A percentile compares a stretch with the other conserved stretches of the same genome.
Evolutionary conservation across 306 rosid species (phyloP).

Genomic region (Gillenia trifoliata): DNA sequence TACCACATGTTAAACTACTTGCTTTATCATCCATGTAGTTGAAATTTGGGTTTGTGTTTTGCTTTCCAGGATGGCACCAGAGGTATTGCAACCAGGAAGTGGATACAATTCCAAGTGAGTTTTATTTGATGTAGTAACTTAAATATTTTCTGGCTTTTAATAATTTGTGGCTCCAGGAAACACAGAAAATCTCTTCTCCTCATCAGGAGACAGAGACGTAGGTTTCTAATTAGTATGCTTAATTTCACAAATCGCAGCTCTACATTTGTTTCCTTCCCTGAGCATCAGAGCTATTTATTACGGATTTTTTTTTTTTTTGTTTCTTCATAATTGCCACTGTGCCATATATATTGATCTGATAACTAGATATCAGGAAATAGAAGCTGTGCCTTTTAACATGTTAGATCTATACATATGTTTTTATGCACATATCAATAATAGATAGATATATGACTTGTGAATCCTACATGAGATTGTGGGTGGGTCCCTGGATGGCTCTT

Average conservation of each 20-base stretch:
- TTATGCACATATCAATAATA: no score
- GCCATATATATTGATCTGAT: no score
- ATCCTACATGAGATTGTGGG: no score
- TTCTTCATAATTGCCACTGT: no score
- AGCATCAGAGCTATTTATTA: no score
- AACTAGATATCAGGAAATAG: no score
- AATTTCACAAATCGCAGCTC: neutral
- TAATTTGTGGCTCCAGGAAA: neutral
- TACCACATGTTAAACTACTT: neutral
- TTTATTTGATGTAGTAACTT: neutral
- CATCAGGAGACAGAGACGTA: neutral
- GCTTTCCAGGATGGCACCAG: conserved; percentile 94
- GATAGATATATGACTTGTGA: no score
- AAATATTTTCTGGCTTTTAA: neutral
- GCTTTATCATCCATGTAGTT: conserved; percentile 8
- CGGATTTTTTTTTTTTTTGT: no score
- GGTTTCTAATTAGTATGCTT: neutral
- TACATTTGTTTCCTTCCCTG: neutral
- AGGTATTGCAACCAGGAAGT: conserved; percentile 96
- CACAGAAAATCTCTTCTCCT: neutral
- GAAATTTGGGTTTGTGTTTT: conserved; percentile 1
- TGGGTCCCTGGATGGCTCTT: no score
- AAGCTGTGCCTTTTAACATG: no score
- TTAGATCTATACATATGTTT: no score
- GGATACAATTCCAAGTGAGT: conserved; percentile 98